phyloP scores from a whole-genome alignment of 805 yeast genomes.

The Starmerella khaoyaiensis region DNA sequence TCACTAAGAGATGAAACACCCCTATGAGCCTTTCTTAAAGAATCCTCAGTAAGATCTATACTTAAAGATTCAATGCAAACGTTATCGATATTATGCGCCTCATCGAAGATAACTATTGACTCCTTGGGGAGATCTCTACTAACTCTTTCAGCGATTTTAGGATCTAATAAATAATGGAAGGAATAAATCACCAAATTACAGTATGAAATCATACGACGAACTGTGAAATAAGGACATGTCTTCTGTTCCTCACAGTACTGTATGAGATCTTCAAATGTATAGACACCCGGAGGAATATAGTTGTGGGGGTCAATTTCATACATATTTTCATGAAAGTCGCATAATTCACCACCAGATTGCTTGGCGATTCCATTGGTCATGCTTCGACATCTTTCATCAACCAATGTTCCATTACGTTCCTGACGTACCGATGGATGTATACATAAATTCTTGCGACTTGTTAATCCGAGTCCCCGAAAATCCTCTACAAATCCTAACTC shows the following conservation, averaged over 20 bases:
- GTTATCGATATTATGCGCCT: slow-evolving; percentile 97
- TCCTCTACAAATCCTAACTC: slow-evolving; percentile 82
- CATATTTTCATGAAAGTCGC: slow-evolving; percentile 84
- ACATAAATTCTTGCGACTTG: slow-evolving; percentile 89
- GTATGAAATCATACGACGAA: slow-evolving; percentile 86
- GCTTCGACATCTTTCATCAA: slow-evolving; percentile 91
- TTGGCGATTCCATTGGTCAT: slow-evolving; percentile 85
- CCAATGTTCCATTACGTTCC: slow-evolving; percentile 81
- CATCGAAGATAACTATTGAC: slow-evolving; percentile 89
- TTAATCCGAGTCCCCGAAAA: slow-evolving; percentile 84
- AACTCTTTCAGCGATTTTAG: slow-evolving; percentile 92
- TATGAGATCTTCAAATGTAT: slow-evolving; percentile 74
- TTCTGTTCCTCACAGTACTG: slow-evolving; percentile 65
- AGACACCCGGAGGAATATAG: slow-evolving; percentile 83
- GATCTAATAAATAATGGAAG: slow-evolving; percentile 90
- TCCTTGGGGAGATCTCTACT: slow-evolving; percentile 85
- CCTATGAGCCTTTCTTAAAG: slow-evolving; percentile 68
- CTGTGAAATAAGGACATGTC: slow-evolving; percentile 93
- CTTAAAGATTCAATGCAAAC: slow-evolving; percentile 95
- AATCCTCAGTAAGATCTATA: slow-evolving; percentile 81
- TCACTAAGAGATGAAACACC: slow-evolving; percentile 72
- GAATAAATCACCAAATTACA: slow-evolving; percentile 93
- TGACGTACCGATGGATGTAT: slow-evolving; percentile 76
- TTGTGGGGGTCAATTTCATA: slow-evolving; percentile 79
- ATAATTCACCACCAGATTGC: slow-evolving; percentile 47